These are phyloP conservation scores for Saccharomyces eubayanus DNA, from an alignment of 805 yeast genomes.

Conservation along the genomic window DNA sequence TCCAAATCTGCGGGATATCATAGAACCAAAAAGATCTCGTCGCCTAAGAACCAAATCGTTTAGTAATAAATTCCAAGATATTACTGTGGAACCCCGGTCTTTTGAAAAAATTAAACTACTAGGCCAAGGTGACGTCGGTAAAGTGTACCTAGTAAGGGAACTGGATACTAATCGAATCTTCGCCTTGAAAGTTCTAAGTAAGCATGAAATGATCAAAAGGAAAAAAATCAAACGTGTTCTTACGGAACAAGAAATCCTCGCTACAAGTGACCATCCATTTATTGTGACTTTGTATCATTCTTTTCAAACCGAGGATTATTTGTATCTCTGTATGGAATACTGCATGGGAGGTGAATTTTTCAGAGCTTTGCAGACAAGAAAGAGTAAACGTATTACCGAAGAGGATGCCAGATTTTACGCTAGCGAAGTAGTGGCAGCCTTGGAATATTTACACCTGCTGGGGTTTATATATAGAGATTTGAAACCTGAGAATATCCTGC, in stretches of 20 bases:
- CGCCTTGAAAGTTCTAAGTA: constrained; percentile 88
- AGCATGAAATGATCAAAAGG: constrained; percentile 89
- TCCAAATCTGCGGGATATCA: constrained; percentile 1
- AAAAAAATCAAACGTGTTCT: constrained; percentile 90
- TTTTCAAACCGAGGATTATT: constrained; percentile 85
- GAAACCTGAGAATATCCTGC: constrained; percentile 89
- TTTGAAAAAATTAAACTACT: constrained; percentile 84
- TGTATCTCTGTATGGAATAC: constrained; percentile 94
- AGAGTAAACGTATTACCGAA: constrained; percentile 76
- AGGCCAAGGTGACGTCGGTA: constrained; percentile 97
- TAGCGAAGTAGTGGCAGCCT: constrained; percentile 93
- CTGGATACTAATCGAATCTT: constrained; percentile 63
- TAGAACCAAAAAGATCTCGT: constrained; percentile 27
- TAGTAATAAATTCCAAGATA: constrained; percentile 64
- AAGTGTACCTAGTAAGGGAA: constrained; percentile 85
- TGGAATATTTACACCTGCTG: constrained; percentile 91
- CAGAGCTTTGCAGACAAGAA: constrained; percentile 87
- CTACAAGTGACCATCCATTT: constrained; percentile 93
- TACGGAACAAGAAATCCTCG: constrained; percentile 94
- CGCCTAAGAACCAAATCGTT: constrained; percentile 40
- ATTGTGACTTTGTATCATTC: constrained; percentile 94
- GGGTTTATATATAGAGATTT: constrained; percentile 95
- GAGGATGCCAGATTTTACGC: constrained; percentile 90
- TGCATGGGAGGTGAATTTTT: constrained; percentile 99
- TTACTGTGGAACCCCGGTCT: constrained; percentile 76